Conservation (phyloP, 768 basidiomycete species). For the Sistotremastrum niveocremeum region DNA sequence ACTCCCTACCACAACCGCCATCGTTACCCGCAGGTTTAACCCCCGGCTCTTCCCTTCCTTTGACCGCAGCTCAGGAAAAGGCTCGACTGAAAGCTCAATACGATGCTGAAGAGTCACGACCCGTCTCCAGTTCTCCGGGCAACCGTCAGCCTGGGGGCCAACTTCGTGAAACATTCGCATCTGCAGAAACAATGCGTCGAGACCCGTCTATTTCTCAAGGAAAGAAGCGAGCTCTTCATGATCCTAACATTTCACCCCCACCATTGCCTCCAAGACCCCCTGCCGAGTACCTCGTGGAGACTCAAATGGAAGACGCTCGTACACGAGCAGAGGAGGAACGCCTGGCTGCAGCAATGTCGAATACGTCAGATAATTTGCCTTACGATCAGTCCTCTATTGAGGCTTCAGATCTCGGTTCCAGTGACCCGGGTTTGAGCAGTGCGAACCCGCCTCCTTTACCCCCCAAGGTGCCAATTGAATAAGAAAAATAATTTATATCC, state of each 20-base stretch:
- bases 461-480: too few relatives aligned
- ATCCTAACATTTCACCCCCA: slow-evolving; percentile 30
- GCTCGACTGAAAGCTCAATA: slow-evolving; percentile 51
- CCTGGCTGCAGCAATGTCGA: too few relatives aligned
- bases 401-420: too few relatives aligned
- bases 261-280: slow-evolving; percentile 69
- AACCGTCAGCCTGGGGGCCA: slow-evolving; percentile 15
- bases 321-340: slow-evolving; percentile 23
- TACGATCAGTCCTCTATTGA: too few relatives aligned
- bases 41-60: slow-evolving; percentile 1
- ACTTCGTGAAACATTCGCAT: slow-evolving; percentile 8
- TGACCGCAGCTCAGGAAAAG: slow-evolving; percentile 74
- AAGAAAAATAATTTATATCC: too few relatives aligned
- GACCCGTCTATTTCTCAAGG: slow-evolving; percentile 10
- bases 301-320: slow-evolving; percentile 58
- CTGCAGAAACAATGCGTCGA: slow-evolving; percentile 6
- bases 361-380: too few relatives aligned
- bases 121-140: slow-evolving; percentile 8
- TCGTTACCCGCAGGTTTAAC: neutral
- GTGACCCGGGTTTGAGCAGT: too few relatives aligned
- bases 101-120: slow-evolving; percentile 37
- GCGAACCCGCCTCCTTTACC: too few relatives aligned
- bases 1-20: neutral
- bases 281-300: slow-evolving; percentile 69
- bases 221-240: slow-evolving; percentile 8